phyloP scores from a whole-genome alignment of 2,329 filamentous ascomycete genomes.

The Sodiomyces alkalinus region DNA sequence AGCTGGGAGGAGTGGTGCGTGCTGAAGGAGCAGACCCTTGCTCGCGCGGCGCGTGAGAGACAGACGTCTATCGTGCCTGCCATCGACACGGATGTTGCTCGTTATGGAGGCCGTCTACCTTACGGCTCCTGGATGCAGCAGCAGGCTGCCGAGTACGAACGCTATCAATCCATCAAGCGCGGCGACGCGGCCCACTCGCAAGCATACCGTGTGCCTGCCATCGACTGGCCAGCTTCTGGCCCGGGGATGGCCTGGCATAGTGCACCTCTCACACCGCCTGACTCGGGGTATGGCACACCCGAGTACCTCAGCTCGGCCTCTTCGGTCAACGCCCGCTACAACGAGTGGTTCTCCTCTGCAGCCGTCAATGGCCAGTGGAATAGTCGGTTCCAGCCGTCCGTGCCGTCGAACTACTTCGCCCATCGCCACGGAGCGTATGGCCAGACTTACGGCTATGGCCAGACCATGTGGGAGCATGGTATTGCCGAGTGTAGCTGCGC shows the following conservation, averaged over 20 bases:
- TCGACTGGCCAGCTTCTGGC: slow-evolving; percentile 5
- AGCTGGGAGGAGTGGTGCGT: slow-evolving; percentile 44
- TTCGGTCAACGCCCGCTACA: slow-evolving; percentile 37
- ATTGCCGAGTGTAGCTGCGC: slow-evolving; percentile 33
- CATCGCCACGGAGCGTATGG: slow-evolving; percentile 21
- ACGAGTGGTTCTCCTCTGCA: slow-evolving; percentile 36
- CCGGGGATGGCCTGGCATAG: slow-evolving; percentile 7
- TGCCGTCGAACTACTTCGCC: slow-evolving; percentile 18
- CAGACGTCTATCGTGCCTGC: slow-evolving; percentile 29
- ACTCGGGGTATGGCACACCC: slow-evolving; percentile 46
- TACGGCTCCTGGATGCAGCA: slow-evolving; percentile 35
- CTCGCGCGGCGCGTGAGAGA: slow-evolving; percentile 25
- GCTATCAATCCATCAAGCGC: slow-evolving; percentile 28
- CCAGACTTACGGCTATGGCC: slow-evolving; percentile 28
- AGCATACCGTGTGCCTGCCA: slow-evolving; percentile 17
- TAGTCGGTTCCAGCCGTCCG: slow-evolving; percentile 25
- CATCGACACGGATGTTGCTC: slow-evolving; percentile 11
- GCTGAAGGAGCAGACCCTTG: slow-evolving; percentile 32
- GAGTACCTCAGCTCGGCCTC: slow-evolving; percentile 41
- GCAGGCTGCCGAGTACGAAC: slow-evolving; percentile 39
- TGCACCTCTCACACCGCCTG: slow-evolving; percentile 40
- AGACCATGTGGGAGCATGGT: slow-evolving; percentile 35
- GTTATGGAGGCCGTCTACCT: slow-evolving; percentile 20
- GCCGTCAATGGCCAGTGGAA: slow-evolving; percentile 27
- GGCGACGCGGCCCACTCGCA: slow-evolving; percentile 17